A percentile compares a stretch with the other conserved stretches of the same genome.
Conservation (phyloP, 2,329 filamentous ascomycete species). For the Fusarium pseudocircinatum region DNA sequence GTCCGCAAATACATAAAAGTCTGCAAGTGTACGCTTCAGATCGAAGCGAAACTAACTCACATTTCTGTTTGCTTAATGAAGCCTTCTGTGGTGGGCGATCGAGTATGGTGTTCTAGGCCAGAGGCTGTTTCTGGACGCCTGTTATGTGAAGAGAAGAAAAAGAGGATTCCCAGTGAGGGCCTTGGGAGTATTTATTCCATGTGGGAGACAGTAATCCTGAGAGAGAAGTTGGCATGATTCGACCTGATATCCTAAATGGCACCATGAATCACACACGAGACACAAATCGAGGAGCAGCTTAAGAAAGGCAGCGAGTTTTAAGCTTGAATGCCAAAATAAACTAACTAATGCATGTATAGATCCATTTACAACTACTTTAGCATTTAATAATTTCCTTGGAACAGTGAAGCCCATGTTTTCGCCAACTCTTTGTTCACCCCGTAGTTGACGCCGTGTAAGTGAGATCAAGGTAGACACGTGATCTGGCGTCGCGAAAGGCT, state of each 20-base stretch:
- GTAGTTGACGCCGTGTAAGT: not conserved
- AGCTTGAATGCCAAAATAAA: not conserved
- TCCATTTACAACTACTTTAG: too few species aligned
- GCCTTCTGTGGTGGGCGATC: not conserved
- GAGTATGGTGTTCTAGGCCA: too few species aligned
- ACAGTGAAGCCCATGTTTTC: not conserved
- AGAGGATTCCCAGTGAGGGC: not conserved
- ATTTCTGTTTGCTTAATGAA: not conserved
- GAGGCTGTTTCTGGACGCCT: not conserved
- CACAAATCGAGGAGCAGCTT: not conserved
- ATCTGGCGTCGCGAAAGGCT: conserved; percentile 35
- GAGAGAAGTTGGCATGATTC: not conserved
- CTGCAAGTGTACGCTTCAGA: not conserved
- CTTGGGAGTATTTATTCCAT: not conserved
- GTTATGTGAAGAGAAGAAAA: not conserved
- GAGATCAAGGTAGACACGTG: conserved; percentile 33
- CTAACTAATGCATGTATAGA: accelerated
- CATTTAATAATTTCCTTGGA: not conserved
- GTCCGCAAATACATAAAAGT: not conserved
- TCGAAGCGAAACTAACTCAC: too few species aligned
- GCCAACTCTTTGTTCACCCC: not conserved
- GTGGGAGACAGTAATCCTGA: not conserved
- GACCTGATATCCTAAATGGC: not conserved
- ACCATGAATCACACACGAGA: not conserved
- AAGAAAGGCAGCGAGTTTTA: not conserved